phyloP scores from a whole-genome alignment of 1,284 basidiomycete species.

The Veloporphyrellus conicus region DNA sequence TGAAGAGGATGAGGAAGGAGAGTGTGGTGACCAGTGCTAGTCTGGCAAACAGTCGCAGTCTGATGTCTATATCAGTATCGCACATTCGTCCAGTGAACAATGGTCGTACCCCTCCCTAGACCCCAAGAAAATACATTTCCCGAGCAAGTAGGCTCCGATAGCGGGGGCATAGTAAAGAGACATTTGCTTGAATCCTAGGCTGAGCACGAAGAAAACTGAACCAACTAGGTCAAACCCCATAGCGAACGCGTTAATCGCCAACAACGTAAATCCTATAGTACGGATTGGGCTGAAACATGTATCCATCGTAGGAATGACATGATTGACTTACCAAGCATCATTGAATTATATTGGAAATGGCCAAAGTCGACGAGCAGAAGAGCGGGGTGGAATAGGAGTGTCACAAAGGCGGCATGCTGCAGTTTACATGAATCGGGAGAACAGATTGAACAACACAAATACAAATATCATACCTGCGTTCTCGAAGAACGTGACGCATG shows the following conservation, averaged over 20 bases:
- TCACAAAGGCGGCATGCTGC: constrained; percentile 70
- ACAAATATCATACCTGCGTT: constrained; percentile 53
- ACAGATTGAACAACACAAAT: not conserved
- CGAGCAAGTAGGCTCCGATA: constrained; percentile 77
- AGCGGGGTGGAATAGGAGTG: constrained; percentile 78
- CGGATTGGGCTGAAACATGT: not conserved
- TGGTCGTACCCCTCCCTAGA: constrained; percentile 58
- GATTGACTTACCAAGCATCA: constrained; percentile 70
- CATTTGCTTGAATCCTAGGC: constrained; percentile 94
- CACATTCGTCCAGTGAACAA: not conserved
- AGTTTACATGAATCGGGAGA: not conserved
- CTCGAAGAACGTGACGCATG: constrained; percentile 61
- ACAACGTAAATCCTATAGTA: constrained; percentile 62
- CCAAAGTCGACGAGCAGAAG: constrained; percentile 85
- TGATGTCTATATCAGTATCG: constrained; percentile 24
- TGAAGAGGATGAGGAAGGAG: constrained; percentile 66
- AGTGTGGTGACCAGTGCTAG: constrained; percentile 57
- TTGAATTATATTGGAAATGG: constrained; percentile 90
- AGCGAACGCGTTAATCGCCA: constrained; percentile 68
- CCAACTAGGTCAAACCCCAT: constrained; percentile 67
- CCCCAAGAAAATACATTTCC: constrained; percentile 75
- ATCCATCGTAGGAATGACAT: not conserved
- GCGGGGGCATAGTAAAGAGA: constrained; percentile 91
- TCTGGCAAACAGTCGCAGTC: constrained; percentile 62
- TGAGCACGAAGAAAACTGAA: constrained; percentile 77